Evolutionary conservation across 2,329 filamentous ascomycete genomes (phyloP).

Genomic region (Aspergillus melleus): DNA sequence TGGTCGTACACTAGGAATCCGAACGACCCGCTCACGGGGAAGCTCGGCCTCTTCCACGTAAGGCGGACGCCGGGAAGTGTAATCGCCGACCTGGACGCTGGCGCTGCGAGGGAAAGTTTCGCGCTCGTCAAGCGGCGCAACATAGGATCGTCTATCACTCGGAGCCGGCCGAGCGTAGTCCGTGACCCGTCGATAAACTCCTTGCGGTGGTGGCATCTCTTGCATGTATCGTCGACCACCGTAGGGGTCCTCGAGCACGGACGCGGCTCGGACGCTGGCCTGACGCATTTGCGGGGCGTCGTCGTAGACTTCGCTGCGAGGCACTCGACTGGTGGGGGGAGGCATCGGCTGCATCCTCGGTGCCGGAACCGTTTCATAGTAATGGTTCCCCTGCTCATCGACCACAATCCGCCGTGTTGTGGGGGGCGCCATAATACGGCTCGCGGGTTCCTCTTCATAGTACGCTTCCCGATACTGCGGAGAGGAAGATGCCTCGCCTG

Average conservation of each 20-base stretch:
- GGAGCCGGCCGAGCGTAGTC: conserved; percentile 36
- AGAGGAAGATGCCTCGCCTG: conserved; percentile 38
- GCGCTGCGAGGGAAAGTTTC: conserved; percentile 37
- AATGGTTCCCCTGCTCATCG: conserved; percentile 81
- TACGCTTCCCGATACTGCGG: conserved; percentile 43
- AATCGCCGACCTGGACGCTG: conserved; percentile 46
- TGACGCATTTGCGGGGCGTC: conserved; percentile 31
- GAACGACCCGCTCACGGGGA: conserved; percentile 56
- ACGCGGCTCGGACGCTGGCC: conserved; percentile 41
- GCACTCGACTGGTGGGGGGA: conserved; percentile 32
- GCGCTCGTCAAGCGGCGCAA: conserved; percentile 33
- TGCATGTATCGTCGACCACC: conserved; percentile 42
- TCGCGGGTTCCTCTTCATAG: conserved; percentile 44
- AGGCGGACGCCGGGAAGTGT: conserved; percentile 35
- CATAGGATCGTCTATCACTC: conserved; percentile 34
- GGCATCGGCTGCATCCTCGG: conserved; percentile 36
- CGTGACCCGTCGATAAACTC: conserved; percentile 41
- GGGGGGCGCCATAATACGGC: conserved; percentile 53
- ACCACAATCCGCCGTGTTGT: conserved; percentile 69
- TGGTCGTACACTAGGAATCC: conserved; percentile 62
- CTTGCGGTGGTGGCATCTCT: conserved; percentile 46
- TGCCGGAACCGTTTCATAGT: conserved; percentile 57
- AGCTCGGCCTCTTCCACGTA: conserved; percentile 67
- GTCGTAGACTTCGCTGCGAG: conserved; percentile 35
- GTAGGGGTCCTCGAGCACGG: conserved; percentile 45